Conservation (phyloP, 176 grass and related monocot genomes). For the Secale cereale region DNA sequence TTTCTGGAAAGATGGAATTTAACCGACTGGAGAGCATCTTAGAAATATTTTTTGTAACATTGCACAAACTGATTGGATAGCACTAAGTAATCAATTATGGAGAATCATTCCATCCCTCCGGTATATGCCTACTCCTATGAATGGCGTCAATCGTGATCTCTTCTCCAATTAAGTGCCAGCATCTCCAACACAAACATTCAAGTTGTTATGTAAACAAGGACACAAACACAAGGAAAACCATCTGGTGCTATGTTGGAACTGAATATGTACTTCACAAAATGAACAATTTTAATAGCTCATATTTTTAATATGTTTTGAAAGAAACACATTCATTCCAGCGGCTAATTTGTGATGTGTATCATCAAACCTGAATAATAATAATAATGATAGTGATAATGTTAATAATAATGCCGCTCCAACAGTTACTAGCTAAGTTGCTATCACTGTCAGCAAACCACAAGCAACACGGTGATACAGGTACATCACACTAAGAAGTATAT, state of each 20-base stretch:
- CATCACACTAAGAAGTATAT: constrained; percentile 24
- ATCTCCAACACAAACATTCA: no score
- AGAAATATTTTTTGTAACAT: no score
- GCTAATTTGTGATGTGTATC: background rate
- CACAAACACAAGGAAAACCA: background rate
- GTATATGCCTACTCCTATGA: no score
- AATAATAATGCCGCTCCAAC: background rate
- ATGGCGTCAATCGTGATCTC: no score
- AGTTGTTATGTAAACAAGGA: background rate
- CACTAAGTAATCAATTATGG: no score
- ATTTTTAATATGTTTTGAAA: background rate
- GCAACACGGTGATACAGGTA: background rate
- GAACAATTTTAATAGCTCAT: background rate
- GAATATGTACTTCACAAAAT: background rate
- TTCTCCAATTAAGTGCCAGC: no score
- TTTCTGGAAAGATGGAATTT: no score
- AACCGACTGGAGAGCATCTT: no score
- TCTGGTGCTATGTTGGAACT: background rate
- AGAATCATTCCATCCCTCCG: no score
- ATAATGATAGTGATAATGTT: background rate
- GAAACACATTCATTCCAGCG: background rate
- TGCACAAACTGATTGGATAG: no score
- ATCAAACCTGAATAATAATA: background rate
- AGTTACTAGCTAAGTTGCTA: constrained; percentile 8
- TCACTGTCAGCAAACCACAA: constrained; percentile 22